phyloP scores from a whole-genome alignment of 164 flowering plant species.

The Magnolia sinica region DNA sequence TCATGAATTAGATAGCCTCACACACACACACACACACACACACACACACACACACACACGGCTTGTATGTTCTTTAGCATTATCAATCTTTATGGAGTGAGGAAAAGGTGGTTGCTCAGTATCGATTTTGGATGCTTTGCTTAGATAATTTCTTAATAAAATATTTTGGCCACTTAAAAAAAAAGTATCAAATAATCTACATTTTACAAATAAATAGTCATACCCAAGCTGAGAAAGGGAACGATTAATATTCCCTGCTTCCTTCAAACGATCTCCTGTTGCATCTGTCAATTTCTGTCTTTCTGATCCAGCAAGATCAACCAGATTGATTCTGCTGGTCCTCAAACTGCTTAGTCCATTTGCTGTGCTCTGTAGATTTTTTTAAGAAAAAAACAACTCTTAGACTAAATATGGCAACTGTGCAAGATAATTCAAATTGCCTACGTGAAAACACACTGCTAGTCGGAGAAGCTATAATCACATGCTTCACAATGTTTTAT shows the following conservation, averaged over 20 bases:
- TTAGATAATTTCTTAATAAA: background rate
- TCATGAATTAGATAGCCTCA: too few species aligned
- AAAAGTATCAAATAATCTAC: background rate
- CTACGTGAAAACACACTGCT: background rate
- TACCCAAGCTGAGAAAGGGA: constrained; percentile 99
- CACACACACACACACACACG: too few species aligned
- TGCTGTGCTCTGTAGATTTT: constrained; percentile 41
- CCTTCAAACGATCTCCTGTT: constrained; percentile 94
- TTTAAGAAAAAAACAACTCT: background rate
- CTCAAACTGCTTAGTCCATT: constrained; percentile 84
- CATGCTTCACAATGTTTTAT: too few species aligned
- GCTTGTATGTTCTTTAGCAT: too few species aligned
- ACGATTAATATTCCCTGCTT: constrained; percentile 94
- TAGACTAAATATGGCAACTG: background rate
- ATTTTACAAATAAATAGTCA: background rate
- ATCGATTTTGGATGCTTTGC: background rate
- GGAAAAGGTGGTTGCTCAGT: too few species aligned
- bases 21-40: too few species aligned
- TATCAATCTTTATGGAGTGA: too few species aligned
- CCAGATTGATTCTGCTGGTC: constrained; percentile 90
- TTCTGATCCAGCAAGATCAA: constrained; percentile 99
- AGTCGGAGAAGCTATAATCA: too few species aligned
- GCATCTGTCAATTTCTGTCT: constrained; percentile 94
- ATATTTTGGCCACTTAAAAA: background rate
- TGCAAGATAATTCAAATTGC: background rate